A percentile compares a stretch with the other conserved stretches of the same genome.
Conservation (phyloP, 2,329 filamentous ascomycete genomes). For the Thielaviopsis ethacetica region DNA sequence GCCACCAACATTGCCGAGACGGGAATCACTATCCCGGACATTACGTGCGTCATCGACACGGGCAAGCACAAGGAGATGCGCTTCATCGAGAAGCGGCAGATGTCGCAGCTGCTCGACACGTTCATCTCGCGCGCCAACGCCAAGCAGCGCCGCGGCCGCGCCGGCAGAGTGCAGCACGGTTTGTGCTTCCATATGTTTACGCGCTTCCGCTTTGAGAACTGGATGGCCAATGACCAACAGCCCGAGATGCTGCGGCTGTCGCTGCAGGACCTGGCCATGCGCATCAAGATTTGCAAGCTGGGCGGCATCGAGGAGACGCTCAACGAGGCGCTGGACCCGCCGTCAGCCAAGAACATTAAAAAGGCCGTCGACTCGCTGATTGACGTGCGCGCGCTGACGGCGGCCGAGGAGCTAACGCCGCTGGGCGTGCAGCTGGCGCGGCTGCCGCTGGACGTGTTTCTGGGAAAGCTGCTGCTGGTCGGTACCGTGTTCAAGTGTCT, state of each 20-base stretch:
- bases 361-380: conserved; percentile 84
- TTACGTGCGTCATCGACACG: conserved; percentile 91
- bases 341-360: conserved; percentile 80
- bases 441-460: conserved; percentile 79
- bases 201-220: conserved; percentile 66
- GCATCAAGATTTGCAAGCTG: conserved; percentile 94
- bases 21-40: conserved; percentile 94
- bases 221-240: conserved; percentile 83
- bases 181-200: conserved; percentile 95
- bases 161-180: conserved; percentile 87
- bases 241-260: conserved; percentile 92
- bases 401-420: conserved; percentile 67
- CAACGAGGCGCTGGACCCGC: conserved; percentile 74
- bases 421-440: conserved; percentile 76
- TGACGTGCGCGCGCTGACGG: conserved; percentile 78
- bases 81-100: conserved; percentile 81
- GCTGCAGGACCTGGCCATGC: conserved; percentile 83
- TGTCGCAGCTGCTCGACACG: conserved; percentile 80
- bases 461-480: conserved; percentile 82
- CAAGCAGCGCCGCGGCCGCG: conserved; percentile 83
- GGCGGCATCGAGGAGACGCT: conserved; percentile 86
- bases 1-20: conserved; percentile 98
- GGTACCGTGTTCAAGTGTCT: conserved; percentile 79
- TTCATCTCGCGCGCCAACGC: conserved; percentile 94
- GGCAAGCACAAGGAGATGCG: conserved; percentile 97